phyloP scores from a whole-genome alignment of 352 stramenopile species.

The Phytophthora crassamura region DNA sequence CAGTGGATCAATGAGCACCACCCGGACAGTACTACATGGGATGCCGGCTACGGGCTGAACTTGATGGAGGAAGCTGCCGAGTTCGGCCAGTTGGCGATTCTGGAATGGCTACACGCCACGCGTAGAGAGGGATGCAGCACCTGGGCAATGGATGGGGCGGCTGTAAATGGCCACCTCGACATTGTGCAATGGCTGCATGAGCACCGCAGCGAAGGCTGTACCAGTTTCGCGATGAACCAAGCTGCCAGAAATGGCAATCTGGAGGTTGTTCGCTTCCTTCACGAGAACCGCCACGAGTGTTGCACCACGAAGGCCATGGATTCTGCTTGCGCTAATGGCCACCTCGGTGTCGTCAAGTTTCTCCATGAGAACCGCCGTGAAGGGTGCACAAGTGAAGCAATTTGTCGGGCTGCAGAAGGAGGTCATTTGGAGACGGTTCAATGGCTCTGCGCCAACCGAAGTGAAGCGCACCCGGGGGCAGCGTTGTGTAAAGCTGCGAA shows the following conservation, averaged over 20 bases:
- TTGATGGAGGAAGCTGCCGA: constrained; percentile 24
- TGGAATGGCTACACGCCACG: constrained; percentile 24
- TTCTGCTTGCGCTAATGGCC: too few species aligned
- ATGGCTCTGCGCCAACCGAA: too few species aligned
- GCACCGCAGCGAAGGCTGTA: constrained; percentile 19
- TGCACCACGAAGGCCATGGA: too few species aligned
- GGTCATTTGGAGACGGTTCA: too few species aligned
- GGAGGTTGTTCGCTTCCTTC: too few species aligned
- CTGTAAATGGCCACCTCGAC: constrained; percentile 15
- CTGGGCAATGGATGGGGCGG: constrained; percentile 19
- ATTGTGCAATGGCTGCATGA: constrained; percentile 21
- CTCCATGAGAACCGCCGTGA: too few species aligned
- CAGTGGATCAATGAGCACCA: constrained; percentile 27
- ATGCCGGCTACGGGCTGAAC: constrained; percentile 11
- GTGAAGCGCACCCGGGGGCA: too few species aligned
- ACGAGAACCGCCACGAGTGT: too few species aligned
- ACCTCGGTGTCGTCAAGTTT: too few species aligned
- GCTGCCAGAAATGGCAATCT: constrained; percentile 17
- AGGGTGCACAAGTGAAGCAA: too few species aligned
- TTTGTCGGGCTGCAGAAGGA: too few species aligned
- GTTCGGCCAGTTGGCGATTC: constrained; percentile 6
- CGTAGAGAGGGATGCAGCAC: constrained; percentile 18
- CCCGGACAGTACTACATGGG: constrained; percentile 26
- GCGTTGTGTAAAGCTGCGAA: too few species aligned
- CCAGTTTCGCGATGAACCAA: constrained; percentile 21